Evolutionary conservation across 1,284 basidiomycete species (phyloP).

Genomic region (Puccinia triticina): DNA sequence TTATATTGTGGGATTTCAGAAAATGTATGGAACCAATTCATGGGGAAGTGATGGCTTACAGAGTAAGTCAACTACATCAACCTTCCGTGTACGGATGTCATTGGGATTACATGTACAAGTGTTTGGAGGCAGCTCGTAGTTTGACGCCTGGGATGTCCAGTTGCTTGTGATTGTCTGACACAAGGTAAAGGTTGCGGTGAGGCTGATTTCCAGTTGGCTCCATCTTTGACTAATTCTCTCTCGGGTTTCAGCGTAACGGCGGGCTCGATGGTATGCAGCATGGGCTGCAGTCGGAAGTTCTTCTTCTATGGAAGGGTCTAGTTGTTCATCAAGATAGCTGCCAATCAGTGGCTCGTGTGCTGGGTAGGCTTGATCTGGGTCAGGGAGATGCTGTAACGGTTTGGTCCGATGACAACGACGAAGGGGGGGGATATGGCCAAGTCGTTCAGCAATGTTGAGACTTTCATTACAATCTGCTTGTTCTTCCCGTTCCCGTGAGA

Average conservation of each 20-base stretch:
- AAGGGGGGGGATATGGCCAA: too few species aligned
- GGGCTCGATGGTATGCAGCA: not conserved
- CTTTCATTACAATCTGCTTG: too few species aligned
- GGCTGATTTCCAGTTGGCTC: not conserved
- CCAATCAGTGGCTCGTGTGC: too few species aligned
- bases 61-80: not conserved
- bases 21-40: not conserved
- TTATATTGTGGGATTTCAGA: too few species aligned
- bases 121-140: not conserved
- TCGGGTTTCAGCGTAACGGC: not conserved
- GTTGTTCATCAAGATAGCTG: too few species aligned
- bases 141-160: not conserved
- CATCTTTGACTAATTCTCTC: not conserved
- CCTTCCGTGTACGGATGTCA: too few species aligned
- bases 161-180: not conserved
- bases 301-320: not conserved
- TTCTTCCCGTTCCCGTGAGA: too few species aligned
- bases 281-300: not conserved
- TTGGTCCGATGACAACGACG: too few species aligned
- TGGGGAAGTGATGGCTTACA: not conserved
- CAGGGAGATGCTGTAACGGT: too few species aligned
- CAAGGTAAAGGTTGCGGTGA: not conserved
- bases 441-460: too few species aligned
- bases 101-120: not conserved
- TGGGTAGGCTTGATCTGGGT: too few species aligned